Evolutionary conservation across 805 yeast species (phyloP), one percentile per base, ranked within the genome.

Genomic region (Pichia nakasei): DNA sequence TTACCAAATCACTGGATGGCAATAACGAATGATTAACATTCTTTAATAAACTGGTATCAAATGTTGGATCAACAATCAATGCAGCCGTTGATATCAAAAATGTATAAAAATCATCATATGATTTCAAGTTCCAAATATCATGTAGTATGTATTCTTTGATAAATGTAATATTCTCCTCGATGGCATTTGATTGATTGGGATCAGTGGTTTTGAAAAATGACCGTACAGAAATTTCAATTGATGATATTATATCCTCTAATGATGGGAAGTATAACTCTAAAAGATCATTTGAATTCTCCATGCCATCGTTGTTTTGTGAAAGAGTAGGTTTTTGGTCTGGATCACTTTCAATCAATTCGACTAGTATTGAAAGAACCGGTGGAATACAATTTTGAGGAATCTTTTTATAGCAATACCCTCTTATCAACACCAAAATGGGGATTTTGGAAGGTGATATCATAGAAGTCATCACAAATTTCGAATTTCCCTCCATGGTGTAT

Each of bases 381-480:
- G 71, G 65, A 20, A 63, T 57, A 22, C 64, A 56, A 19, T 55
- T 51, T 15, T 58, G 49, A 5, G 77, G 77, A 2, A 73, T 49
- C 15, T 57, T 56, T 9, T 65, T 65, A 12, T 65, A 55, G 38
- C 77, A 65, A 50, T 75, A 74, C 0, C 72, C 70, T 15, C 67
- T 67, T 5, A 78, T 65, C 13, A 80, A 53, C 3, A 71, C 59
- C 9, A 78, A 52, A 1, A 78, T 51, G 2, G 79, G 74, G 0
- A 80, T 59, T 49, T 75, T 77, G 44, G 75, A 70, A 1, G 85
- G 78, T 6, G 82, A 72, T 22, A 80, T 50, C 1, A 64, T 54
- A 3, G 70, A 66, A 1, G 73, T 65, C 20, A 71, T 39, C 3
- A 58, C 48, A 31, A 55, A 39, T 22, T 43, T 48, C 19, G 22